These are phyloP conservation scores for Pharus latifolius DNA, from an alignment of 176 grass and related monocot species.

Conservation along the genomic window DNA sequence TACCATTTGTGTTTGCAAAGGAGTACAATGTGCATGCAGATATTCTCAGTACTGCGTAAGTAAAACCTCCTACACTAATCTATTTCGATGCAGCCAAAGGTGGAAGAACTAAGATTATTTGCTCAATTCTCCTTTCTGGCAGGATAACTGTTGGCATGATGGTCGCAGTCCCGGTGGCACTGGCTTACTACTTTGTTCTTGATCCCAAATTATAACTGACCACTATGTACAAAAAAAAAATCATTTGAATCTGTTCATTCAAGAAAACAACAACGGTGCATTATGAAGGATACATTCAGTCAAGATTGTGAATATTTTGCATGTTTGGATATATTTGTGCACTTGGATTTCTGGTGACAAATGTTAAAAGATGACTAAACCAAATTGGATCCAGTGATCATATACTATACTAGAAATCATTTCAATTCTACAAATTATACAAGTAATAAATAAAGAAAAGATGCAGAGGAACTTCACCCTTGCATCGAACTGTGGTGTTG, in stretches of 20 bases:
- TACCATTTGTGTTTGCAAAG: constrained; percentile 84
- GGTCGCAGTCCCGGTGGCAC: constrained; percentile 58
- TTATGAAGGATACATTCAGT: constrained; percentile 2
- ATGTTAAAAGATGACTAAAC: neutral
- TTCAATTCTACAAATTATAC: neutral
- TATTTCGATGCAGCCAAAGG: neutral
- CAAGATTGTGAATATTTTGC: constrained; percentile 13
- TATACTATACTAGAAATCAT: neutral
- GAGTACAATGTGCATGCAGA: constrained; percentile 80
- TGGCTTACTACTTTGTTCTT: constrained; percentile 66
- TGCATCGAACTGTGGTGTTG: neutral
- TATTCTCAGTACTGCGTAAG: constrained; percentile 76
- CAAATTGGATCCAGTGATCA: neutral
- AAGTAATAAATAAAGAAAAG: neutral
- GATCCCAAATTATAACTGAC: constrained; percentile 22
- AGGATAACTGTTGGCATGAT: constrained; percentile 91
- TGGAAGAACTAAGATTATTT: neutral
- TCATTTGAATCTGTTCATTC: neutral
- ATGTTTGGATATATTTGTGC: neutral
- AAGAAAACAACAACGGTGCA: neutral
- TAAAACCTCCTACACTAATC: neutral
- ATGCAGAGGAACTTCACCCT: neutral
- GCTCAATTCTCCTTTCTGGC: neutral
- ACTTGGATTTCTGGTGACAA: neutral
- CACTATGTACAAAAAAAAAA: neutral